Conservation (phyloP, 2,329 filamentous ascomycete species). For the Microascus cirrosus region DNA sequence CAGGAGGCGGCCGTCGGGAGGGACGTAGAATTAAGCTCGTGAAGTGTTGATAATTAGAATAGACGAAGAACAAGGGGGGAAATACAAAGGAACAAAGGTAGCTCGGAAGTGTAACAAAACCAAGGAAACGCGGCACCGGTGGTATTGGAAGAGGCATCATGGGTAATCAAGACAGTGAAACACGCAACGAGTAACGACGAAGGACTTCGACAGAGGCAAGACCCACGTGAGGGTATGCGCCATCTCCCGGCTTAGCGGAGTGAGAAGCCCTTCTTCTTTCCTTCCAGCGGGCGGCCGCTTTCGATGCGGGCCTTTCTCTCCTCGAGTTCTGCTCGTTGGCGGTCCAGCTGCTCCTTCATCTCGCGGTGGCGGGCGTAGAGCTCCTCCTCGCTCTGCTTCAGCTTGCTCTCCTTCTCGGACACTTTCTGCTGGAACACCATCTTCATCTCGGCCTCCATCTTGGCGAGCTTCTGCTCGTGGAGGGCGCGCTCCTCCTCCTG, state of each 20-base stretch:
- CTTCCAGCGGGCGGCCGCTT: conserved; percentile 87
- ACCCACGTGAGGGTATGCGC: conserved; percentile 6
- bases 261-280: conserved; percentile 98
- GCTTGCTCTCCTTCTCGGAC: conserved; percentile 97
- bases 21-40: conserved; percentile 2
- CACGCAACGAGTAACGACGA: conserved; percentile 23
- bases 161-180: conserved; percentile 42
- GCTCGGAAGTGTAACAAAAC: conserved; percentile 16
- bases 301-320: conserved; percentile 97
- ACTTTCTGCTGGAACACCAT: conserved; percentile 99
- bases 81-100: conserved; percentile 20
- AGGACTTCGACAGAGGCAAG: not conserved
- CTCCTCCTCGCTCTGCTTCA: conserved; percentile 99
- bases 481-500: conserved; percentile 97
- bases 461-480: conserved; percentile 98
- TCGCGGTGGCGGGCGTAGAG: conserved; percentile 94
- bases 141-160: conserved; percentile 47
- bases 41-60: not conserved
- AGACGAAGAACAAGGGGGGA: conserved; percentile 17
- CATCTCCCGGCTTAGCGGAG: conserved; percentile 58
- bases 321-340: conserved; percentile 87
- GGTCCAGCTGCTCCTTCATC: conserved; percentile 99
- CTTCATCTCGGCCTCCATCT: conserved; percentile 99
- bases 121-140: conserved; percentile 42
- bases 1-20: conserved; percentile 4